These are phyloP conservation scores for Closterium sp. DNA, from an alignment of 139 green algal species.

Conservation along the genomic window DNA sequence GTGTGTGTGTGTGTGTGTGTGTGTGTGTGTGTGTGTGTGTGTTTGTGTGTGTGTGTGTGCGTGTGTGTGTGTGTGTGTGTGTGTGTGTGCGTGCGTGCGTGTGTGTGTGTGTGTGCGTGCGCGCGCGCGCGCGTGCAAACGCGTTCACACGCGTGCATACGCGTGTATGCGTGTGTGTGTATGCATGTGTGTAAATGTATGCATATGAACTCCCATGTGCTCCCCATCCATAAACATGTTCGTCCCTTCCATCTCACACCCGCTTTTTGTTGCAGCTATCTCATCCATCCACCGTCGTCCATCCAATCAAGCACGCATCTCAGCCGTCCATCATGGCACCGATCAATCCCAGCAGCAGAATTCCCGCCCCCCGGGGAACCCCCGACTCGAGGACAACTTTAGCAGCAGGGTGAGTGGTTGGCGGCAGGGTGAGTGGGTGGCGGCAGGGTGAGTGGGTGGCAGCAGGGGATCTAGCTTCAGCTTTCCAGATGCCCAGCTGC, in stretches of 20 bases:
- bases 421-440: no score
- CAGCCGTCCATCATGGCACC: background rate
- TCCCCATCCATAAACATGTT: background rate
- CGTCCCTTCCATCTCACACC: background rate
- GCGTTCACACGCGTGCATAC: no score
- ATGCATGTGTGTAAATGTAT: background rate
- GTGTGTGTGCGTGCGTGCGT: background rate
- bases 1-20: no score
- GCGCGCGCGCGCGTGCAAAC: no score
- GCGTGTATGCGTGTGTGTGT: background rate
- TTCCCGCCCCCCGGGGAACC: background rate
- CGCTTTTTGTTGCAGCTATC: background rate
- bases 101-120: background rate
- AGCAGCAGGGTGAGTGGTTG: background rate
- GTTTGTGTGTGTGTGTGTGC: no score
- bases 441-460: background rate
- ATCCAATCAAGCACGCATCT: background rate
- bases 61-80: background rate
- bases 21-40: no score
- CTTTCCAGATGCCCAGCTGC: no score
- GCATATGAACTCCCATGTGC: background rate
- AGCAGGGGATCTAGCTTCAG: no score
- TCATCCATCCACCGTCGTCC: background rate
- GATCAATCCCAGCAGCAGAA: background rate
- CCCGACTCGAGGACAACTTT: background rate